Percentiles rank a stretch among this genome's conserved stretches.
These are phyloP conservation scores for Uromyces viciae-fabae DNA, from an alignment of 1,284 basidiomycete species.

Conservation along the genomic window DNA sequence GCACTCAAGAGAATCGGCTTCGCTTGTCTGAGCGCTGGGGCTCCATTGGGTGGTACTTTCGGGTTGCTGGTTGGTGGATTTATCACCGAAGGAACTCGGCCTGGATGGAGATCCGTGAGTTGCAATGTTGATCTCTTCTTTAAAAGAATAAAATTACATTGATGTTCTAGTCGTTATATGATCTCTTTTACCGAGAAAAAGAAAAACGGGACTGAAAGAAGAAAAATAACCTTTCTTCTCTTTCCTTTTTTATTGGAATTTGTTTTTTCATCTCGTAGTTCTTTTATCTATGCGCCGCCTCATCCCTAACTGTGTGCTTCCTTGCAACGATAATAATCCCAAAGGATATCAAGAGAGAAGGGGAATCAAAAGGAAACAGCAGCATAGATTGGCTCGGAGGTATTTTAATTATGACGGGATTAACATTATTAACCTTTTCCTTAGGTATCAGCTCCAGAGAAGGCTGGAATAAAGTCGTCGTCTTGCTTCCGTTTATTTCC, in stretches of 20 bases:
- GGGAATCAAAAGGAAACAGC: not conserved
- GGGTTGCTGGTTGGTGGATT: constrained; percentile 32
- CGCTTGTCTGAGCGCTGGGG: constrained; percentile 30
- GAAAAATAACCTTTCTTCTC: no score
- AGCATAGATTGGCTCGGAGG: constrained; percentile 31
- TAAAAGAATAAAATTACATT: not conserved
- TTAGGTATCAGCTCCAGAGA: constrained; percentile 10
- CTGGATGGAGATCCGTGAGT: constrained; percentile 33
- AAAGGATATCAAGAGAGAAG: not conserved
- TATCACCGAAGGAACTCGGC: constrained; percentile 15
- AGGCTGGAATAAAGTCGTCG: constrained; percentile 4
- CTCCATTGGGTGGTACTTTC: constrained; percentile 28
- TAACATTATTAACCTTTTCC: not conserved
- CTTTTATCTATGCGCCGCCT: constrained; percentile 30
- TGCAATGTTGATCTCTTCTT: not conserved
- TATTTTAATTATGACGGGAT: constrained; percentile 8
- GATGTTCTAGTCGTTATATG: not conserved
- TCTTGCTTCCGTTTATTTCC: constrained; percentile 11
- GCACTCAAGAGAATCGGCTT: constrained; percentile 20
- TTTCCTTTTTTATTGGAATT: no score
- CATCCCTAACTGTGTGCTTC: not conserved
- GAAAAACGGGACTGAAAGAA: not conserved
- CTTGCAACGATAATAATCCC: constrained; percentile 12
- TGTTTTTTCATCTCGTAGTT: no score
- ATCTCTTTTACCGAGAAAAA: not conserved